Evolutionary conservation across 1,284 basidiomycete species (phyloP).

Genomic region (Puccinia coronata): DNA sequence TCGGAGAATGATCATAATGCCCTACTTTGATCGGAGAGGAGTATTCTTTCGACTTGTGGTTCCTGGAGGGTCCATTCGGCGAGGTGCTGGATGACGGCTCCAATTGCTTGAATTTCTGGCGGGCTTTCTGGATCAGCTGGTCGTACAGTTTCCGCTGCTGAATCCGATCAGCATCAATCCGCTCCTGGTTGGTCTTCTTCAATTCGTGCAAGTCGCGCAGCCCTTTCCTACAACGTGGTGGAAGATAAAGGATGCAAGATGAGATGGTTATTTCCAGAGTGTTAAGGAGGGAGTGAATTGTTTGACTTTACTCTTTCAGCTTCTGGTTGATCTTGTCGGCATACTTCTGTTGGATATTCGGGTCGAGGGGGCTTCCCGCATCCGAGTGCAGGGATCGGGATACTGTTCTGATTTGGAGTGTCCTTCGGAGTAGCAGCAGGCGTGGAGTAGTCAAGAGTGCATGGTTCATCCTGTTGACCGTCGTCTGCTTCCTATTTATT

Average conservation of each 20-base stretch:
- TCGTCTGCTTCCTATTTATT: no score
- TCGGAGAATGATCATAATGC: not conserved
- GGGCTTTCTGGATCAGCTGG: slow-evolving; percentile 25
- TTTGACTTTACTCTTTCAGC: slow-evolving; percentile 26
- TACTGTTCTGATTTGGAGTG: no score
- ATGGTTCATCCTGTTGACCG: no score
- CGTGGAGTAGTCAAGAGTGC: no score
- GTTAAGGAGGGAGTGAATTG: not conserved
- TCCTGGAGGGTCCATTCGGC: not conserved
- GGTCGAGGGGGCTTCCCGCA: not conserved
- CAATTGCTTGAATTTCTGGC: not conserved
- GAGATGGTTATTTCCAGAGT: not conserved
- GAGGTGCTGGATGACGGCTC: not conserved
- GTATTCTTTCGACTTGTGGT: slow-evolving; percentile 21
- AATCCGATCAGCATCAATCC: slow-evolving; percentile 18
- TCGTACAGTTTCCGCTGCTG: slow-evolving; percentile 34
- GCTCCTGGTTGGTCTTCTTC: slow-evolving; percentile 23
- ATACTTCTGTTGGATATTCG: slow-evolving; percentile 31
- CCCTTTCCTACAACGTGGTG: slow-evolving; percentile 31
- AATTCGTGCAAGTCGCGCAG: slow-evolving; percentile 33
- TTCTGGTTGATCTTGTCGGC: slow-evolving; percentile 24
- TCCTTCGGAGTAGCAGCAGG: no score
- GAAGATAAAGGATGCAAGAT: not conserved
- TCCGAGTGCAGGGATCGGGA: not conserved
- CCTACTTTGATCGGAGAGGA: slow-evolving; percentile 45